Base-by-base conservation (phyloP, 2,329 filamentous ascomycete genomes). In the Rhytidhysteron rufulum region DNA sequence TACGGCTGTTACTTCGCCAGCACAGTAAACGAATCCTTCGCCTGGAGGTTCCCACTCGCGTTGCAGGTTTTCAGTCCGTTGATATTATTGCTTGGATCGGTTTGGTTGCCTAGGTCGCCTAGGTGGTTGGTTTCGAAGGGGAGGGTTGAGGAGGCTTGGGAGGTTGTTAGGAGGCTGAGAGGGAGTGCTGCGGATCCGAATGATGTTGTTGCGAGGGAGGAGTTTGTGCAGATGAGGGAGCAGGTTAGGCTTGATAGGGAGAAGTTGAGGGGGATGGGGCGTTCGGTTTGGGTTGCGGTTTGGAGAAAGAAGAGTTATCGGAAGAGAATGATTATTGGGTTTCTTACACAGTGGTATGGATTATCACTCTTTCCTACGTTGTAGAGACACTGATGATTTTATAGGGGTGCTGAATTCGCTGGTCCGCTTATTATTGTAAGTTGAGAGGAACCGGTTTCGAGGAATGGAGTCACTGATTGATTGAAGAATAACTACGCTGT, bases 101-200 rank as follows among this genome's bases (percentile, higher is more conserved):
- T 62, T 6, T 71, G 65, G 63, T 58, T 74, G 4, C 70, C 71
- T 10, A 57, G 61, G 22, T 76, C 73, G 0, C 73, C 74, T 0
- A 61, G 73, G 7, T 77, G 74, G 74, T 56, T 76, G 10, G 60
- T 76, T 29, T 67, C 66, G 1, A 69, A 73, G 42, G 73, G 71
- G 0, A 62, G 62, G 10, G 50, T 58, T 1, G 67, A 72, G 2
- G 69, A 77, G 43, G 74, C 74, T 0, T 70, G 66, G 54, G 38
- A 50, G 6, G 66, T 75, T 1, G 47, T 75, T 8, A 53, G 60
- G 15, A 58, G 58, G 5, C 58, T 76, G 18, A 63, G 72, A 11
- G 48, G 57, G 33, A 62, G 60, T 0, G 48, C 58, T 0, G 58
- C 62, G 17, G 69, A 72, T 17, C 65, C 68, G 0, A 50, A 70